Base-by-base conservation (phyloP, 2,329 filamentous ascomycete genomes). In the Calonectria hongkongensis region DNA sequence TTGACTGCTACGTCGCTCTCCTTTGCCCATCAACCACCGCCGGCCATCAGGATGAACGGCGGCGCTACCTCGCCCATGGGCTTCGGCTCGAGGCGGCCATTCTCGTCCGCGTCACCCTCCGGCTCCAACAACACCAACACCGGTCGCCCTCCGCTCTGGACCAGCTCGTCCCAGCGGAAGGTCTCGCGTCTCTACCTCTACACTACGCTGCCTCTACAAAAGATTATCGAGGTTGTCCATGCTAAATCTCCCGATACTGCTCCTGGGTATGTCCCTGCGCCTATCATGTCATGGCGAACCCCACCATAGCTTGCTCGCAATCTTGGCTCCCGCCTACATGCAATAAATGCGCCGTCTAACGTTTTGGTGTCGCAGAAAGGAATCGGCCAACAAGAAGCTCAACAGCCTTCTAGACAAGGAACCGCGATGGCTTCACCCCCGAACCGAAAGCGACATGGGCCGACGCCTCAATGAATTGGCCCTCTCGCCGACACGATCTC, bases 361-460 rank as follows among this genome's bases (percentile, higher is more conserved):
- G 9, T 68, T 43, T 4, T 50, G 25, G n/a, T 30, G 25, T 60
- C 67, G 71, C 70, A 90, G 89, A 45, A 88, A 88, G 76, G 89
- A 91, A 76, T 91, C 90, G 33, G 89, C 88, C 41, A 89, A 90
- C 78, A 91, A 92, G 82, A 90, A 88, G 27, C 86, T 91, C 74
- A 88, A 89, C 67, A 83, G 84, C 9, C 86, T 90, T 73, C 85
- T 92, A 39, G 89, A 90, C 74, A 90, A 91, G 73, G 88, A 92
- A 45, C 88, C 89, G 36, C 86, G 90, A 79, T 91, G 89, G 86
- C 84, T 91, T 63, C 87, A 89, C 25, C 89, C 90, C 1, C 86
- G 86, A 72, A 86, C 84, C 43, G 83, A 86, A 13, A 84, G 85
- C 21, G 89, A 91, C 65, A 89, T 90, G 86, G 83, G 83, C 54